phyloP scores from a whole-genome alignment of 257 asterid genomes.

The Petunia axillaris region DNA sequence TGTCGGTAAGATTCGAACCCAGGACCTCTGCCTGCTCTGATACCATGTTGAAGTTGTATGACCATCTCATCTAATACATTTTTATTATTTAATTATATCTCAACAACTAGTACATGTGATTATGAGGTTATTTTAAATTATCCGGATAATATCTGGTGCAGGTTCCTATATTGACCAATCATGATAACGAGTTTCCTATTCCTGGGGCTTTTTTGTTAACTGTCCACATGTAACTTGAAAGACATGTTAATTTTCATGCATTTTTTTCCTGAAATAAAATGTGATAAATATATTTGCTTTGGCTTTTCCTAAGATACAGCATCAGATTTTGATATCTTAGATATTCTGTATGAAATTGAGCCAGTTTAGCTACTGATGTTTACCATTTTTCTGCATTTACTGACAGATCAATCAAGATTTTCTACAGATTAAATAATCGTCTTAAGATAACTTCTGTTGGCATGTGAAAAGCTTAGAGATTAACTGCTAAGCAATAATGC shows the following conservation, averaged over 20 bases:
- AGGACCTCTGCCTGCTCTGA: too few species aligned
- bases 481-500: background rate
- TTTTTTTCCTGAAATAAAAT: background rate
- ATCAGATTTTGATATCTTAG: slow-evolving; percentile 12
- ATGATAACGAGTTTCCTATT: background rate
- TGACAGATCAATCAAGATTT: background rate
- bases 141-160: background rate
- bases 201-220: background rate
- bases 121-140: slow-evolving; percentile 1
- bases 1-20: too few species aligned
- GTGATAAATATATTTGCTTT: background rate
- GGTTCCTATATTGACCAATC: background rate
- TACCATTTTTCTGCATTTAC: background rate
- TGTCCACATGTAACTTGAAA: background rate
- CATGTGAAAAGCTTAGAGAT: background rate
- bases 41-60: too few species aligned
- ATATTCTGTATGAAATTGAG: background rate
- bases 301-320: background rate
- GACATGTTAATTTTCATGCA: background rate
- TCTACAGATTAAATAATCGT: background rate
- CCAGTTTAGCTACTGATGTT: slow-evolving; percentile 5
- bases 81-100: too few species aligned
- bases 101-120: too few species aligned
- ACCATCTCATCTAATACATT: too few species aligned
- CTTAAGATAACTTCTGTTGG: background rate